Evolutionary conservation across 164 flowering plant species (phyloP).

Genomic region (Warburgia ugandensis): DNA sequence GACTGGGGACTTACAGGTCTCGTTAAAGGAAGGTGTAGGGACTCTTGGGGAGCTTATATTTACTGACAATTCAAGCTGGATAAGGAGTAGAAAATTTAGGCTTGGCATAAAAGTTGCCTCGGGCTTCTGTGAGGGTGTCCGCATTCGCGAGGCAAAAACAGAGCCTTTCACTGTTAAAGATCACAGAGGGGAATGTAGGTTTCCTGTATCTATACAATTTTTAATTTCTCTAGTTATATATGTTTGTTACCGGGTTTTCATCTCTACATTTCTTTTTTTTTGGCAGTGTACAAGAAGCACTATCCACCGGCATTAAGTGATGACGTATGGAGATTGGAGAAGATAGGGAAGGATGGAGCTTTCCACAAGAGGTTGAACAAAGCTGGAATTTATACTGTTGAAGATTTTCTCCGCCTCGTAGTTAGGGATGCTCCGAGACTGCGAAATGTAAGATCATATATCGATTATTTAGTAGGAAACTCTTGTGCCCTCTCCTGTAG

Average conservation of each 20-base stretch:
- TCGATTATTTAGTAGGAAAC: too few relatives aligned
- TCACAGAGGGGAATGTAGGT: constrained; percentile 95
- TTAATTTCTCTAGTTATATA: neutral
- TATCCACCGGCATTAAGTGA: constrained; percentile 83
- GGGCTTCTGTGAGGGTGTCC: constrained; percentile 62
- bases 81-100: constrained; percentile 88
- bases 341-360: constrained; percentile 94
- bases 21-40: constrained; percentile 86
- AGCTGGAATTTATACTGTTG: constrained; percentile 66
- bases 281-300: constrained; percentile 88
- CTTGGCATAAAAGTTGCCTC: constrained; percentile 81
- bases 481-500: neutral
- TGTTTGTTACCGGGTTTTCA: neutral
- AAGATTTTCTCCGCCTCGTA: constrained; percentile 73
- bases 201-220: neutral
- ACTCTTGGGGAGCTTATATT: constrained; percentile 84
- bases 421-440: constrained; percentile 69
- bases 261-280: constrained; percentile 6
- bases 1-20: constrained; percentile 78
- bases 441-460: constrained; percentile 53
- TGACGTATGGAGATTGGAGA: constrained; percentile 95
- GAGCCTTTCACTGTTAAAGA: constrained; percentile 94
- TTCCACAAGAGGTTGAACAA: constrained; percentile 81
- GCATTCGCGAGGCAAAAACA: constrained; percentile 91
- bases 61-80: constrained; percentile 99